Conservation (phyloP, 495 filamentous ascomycete species). For the Xylaria scruposa region DNA sequence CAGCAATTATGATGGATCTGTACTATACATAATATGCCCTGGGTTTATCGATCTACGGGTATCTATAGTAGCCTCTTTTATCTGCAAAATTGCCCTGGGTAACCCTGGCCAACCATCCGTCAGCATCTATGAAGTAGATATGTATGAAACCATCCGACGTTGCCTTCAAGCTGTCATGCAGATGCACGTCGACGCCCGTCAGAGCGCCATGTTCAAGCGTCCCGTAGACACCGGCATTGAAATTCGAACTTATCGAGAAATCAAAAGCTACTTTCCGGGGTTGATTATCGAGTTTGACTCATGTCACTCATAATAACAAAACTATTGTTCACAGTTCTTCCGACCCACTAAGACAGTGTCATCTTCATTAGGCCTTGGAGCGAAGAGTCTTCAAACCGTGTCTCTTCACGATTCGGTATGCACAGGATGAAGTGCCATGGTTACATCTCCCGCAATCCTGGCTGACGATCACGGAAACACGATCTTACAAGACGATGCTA, state of each 20-base stretch:
- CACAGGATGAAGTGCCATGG: neutral
- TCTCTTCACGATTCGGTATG: neutral
- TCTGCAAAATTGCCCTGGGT: constrained; percentile 1
- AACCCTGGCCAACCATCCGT: neutral
- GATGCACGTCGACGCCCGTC: neutral
- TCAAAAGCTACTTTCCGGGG: neutral
- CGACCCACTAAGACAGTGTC: neutral
- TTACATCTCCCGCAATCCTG: constrained; percentile 11
- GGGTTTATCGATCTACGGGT: neutral
- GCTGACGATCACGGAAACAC: constrained; percentile 20
- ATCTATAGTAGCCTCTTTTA: neutral
- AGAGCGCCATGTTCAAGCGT: constrained; percentile 8
- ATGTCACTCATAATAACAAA: neutral
- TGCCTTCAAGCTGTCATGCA: neutral
- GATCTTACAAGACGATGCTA: constrained; percentile 19
- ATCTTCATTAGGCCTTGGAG: neutral
- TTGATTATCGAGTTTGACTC: neutral
- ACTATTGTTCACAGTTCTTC: neutral
- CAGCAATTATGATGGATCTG: neutral
- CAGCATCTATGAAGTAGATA: neutral
- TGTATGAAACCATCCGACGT: constrained; percentile 5
- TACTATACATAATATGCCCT: neutral
- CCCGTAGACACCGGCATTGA: neutral
- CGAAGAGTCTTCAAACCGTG: neutral
- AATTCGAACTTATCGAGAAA: neutral